These are phyloP conservation scores for Arxiozyma bovina DNA, from an alignment of 1,139 yeast genomes.

Conservation along the genomic window DNA sequence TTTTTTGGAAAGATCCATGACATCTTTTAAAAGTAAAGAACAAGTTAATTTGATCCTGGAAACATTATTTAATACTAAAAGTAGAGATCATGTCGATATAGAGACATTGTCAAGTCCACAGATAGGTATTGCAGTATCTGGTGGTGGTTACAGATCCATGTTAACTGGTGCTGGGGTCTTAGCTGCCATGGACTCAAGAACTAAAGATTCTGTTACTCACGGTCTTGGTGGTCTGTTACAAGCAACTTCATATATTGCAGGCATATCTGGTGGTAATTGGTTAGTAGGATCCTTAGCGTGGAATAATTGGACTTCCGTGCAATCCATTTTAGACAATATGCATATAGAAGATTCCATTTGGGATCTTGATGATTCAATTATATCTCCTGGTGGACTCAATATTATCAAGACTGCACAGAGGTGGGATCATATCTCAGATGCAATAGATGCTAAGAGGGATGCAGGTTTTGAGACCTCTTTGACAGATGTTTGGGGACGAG, in stretches of 20 bases:
- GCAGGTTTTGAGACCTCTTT: constrained; percentile 74
- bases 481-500: constrained; percentile 89
- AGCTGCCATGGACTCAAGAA: constrained; percentile 73
- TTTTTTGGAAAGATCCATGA: constrained; percentile 49
- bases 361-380: constrained; percentile 55
- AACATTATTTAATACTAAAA: neutral
- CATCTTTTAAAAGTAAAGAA: constrained; percentile 46
- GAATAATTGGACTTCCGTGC: constrained; percentile 74
- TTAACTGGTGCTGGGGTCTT: constrained; percentile 77
- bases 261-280: constrained; percentile 36
- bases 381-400: constrained; percentile 65
- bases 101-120: constrained; percentile 29
- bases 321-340: constrained; percentile 36
- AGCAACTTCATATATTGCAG: constrained; percentile 63
- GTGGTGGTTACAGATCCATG: constrained; percentile 94
- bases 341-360: constrained; percentile 42
- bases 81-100: neutral
- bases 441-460: constrained; percentile 44
- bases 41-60: neutral
- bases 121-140: constrained; percentile 73
- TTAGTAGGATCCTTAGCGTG: constrained; percentile 58
- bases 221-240: constrained; percentile 79
- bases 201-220: constrained; percentile 44
- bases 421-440: constrained; percentile 36
- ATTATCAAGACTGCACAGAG: constrained; percentile 50